These are phyloP conservation scores for Ascobolus immersus DNA, from an alignment of 495 filamentous ascomycete genomes.

Conservation along the genomic window DNA sequence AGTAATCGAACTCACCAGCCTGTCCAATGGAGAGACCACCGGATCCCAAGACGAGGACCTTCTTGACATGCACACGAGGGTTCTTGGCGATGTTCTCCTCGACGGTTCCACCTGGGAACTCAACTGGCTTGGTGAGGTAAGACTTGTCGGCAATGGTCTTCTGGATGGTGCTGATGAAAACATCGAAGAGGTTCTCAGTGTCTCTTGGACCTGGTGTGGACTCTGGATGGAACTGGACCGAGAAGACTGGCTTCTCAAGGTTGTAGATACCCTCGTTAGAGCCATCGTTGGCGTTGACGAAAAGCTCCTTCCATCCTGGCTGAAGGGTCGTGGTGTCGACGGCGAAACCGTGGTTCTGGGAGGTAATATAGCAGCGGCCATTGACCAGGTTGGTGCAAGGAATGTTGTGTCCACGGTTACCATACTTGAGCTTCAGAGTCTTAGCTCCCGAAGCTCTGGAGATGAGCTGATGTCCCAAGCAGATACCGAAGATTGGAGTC, in stretches of 20 bases:
- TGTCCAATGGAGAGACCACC: conserved; percentile 91
- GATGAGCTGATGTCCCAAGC: conserved; percentile 82
- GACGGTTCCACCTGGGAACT: conserved; percentile 59
- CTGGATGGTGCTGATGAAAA: conserved; percentile 22
- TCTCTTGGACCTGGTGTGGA: conserved; percentile 89
- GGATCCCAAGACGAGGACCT: conserved; percentile 77
- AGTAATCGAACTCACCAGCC: conserved; percentile 94
- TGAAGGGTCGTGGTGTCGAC: conserved; percentile 59
- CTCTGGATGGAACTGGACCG: conserved; percentile 96
- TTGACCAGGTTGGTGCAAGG: conserved; percentile 85
- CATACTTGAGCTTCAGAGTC: conserved; percentile 92
- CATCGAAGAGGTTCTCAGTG: conserved; percentile 88
- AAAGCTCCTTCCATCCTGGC: conserved; percentile 64
- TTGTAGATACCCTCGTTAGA: conserved; percentile 96
- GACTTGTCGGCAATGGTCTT: conserved; percentile 21
- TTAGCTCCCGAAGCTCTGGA: conserved; percentile 70
- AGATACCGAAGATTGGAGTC: conserved; percentile 88
- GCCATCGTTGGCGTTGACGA: conserved; percentile 91
- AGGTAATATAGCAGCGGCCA: conserved; percentile 92
- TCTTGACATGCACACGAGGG: conserved; percentile 66
- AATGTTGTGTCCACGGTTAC: conserved; percentile 95
- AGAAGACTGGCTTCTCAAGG: conserved; percentile 65
- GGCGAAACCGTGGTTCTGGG: conserved; percentile 89
- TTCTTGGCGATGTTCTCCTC: conserved; percentile 50
- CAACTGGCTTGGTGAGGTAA: conserved; percentile 39